Percentiles rank a stretch among this genome's conserved stretches.
Evolutionary conservation across 495 filamentous ascomycete species (phyloP).

Genomic region (Gamarada debralockiae): DNA sequence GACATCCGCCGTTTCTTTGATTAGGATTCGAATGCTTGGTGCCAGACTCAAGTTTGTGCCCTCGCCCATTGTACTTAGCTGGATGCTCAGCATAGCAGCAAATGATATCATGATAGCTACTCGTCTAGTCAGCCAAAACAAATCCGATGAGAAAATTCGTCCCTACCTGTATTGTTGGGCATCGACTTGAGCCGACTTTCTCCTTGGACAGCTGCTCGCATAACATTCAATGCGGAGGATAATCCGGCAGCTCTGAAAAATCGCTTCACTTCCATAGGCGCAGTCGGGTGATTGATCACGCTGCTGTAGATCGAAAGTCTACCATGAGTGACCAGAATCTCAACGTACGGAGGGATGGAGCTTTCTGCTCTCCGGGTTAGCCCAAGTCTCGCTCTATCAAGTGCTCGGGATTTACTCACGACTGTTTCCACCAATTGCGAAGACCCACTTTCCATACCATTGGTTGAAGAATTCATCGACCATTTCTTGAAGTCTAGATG

Average conservation of each 20-base stretch:
- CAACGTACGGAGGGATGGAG: constrained; percentile 66
- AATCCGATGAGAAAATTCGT: constrained; percentile 29
- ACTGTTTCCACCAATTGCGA: constrained; percentile 53
- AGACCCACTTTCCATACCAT: constrained; percentile 59
- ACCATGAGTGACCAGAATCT: constrained; percentile 70
- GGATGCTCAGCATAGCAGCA: constrained; percentile 65
- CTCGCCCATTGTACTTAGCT: constrained; percentile 54
- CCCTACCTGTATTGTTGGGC: constrained; percentile 76
- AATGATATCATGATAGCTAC: constrained; percentile 39
- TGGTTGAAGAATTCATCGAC: constrained; percentile 59
- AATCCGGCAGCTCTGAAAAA: constrained; percentile 68
- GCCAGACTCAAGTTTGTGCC: constrained; percentile 41
- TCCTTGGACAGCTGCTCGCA: constrained; percentile 68
- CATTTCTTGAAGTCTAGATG: constrained; percentile 50
- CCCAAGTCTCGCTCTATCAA: background rate
- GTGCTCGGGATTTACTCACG: constrained; percentile 30
- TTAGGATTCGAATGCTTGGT: constrained; percentile 62
- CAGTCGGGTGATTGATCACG: constrained; percentile 72
- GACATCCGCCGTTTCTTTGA: constrained; percentile 65
- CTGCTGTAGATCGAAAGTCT: constrained; percentile 67
- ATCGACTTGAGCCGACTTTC: constrained; percentile 66
- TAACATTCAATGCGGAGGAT: constrained; percentile 67
- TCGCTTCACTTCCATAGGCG: constrained; percentile 62
- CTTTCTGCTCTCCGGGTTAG: constrained; percentile 37
- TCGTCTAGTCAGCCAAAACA: no score